Base-by-base conservation (phyloP, 805 yeast species). In the Cyberlindnera euphorbiae region DNA sequence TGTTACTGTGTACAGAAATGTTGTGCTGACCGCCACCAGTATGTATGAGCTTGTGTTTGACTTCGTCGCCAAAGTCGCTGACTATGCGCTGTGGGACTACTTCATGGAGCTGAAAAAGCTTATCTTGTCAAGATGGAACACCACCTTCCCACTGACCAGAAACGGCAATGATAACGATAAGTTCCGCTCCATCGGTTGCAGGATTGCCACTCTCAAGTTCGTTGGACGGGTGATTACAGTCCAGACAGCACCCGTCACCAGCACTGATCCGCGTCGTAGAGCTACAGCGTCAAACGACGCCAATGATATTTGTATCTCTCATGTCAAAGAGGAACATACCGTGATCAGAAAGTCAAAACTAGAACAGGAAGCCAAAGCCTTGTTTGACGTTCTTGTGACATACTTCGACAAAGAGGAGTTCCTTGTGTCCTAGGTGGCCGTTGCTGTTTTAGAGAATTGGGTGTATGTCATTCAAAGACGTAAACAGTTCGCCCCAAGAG, bases 201-300 rank as follows among this genome's bases (percentile, higher is more conserved):
- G 74, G 56, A 61, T 83, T n/a, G 79, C 89, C 19, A 66, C 82
- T n/a, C 64, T 81, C 35, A 85, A 82, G 58, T 77, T 89, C 41
- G 73, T 86, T 9, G 76, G 76, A n/a, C 70, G 70, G 36, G 59
- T 79, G 5, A 66, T 79, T 11, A 63, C 68, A 24, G 69, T 73
- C 1, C 87, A 81, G 40, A 59, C 77, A 4, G 65, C 73, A 4
- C 59, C 69, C 13, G 41, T 52, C 9, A 42, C 38, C 6, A 17
- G 41, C 2, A 21, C 41, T 1, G 58, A 54, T 33, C 58, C 58
- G 23, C 48, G 58, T 38, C 44, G 54, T 34, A 37, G 51, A 37
- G 47, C 36, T n/a, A 29, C 26, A 6, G 12, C 28, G 11, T 12
- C 31, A 4, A 39, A 40, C 7, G 42, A 39, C 16, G 31, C 31